A percentile compares a stretch with the other conserved stretches of the same genome.
phyloP scores from a whole-genome alignment of 1,139 yeast genomes.

The Zygotorulaspora mrakii region DNA sequence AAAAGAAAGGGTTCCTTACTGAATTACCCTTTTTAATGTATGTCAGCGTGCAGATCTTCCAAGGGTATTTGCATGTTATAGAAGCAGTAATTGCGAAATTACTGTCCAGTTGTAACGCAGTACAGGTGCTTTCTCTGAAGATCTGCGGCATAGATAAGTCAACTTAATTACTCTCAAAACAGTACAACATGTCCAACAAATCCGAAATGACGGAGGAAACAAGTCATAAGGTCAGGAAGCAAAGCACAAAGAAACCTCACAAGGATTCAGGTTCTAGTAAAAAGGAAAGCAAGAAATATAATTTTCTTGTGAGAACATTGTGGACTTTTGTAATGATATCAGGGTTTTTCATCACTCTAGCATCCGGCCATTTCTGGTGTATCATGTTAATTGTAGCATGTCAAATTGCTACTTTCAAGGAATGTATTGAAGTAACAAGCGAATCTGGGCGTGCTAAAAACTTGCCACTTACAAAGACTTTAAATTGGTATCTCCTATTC shows the following conservation, averaged over 20 bases:
- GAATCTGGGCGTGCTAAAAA: slow-evolving; percentile 82
- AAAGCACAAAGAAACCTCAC: slow-evolving; percentile 4
- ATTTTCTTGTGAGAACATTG: slow-evolving; percentile 77
- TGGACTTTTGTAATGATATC: slow-evolving; percentile 93
- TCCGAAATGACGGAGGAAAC: no score
- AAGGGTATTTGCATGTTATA: not conserved
- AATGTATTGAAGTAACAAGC: slow-evolving; percentile 80
- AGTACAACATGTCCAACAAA: no score
- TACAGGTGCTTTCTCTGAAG: not conserved
- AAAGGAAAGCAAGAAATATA: slow-evolving; percentile 30
- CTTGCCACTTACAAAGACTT: slow-evolving; percentile 74
- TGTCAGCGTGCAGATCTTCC: not conserved
- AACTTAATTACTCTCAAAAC: no score
- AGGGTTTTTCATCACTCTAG: slow-evolving; percentile 64
- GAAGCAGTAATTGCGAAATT: not conserved
- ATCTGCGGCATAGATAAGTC: no score
- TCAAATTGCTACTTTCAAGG: slow-evolving; percentile 83
- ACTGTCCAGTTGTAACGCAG: not conserved
- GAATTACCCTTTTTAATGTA: not conserved
- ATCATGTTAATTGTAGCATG: slow-evolving; percentile 66
- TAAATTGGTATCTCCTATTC: slow-evolving; percentile 84
- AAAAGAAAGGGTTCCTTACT: slow-evolving; percentile 1
- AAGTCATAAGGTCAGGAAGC: slow-evolving; percentile 2
- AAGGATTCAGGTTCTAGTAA: slow-evolving; percentile 4
- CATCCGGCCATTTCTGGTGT: slow-evolving; percentile 86